Conservation (phyloP, 1,284 basidiomycete species). For the Ceratobasidium sp. region DNA sequence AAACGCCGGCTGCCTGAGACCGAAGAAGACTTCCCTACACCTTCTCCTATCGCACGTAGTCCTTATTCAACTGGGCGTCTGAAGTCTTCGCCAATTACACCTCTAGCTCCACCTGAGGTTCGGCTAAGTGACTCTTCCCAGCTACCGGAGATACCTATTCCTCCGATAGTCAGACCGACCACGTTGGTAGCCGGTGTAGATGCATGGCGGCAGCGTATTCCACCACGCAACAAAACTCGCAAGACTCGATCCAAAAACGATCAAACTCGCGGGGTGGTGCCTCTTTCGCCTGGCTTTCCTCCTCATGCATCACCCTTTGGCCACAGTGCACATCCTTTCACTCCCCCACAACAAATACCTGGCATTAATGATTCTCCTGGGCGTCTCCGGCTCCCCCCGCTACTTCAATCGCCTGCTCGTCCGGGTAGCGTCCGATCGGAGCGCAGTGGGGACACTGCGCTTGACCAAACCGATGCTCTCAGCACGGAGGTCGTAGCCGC, state of each 20-base stretch:
- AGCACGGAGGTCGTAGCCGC: slow-evolving; percentile 45
- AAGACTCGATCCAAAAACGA: slow-evolving; percentile 26
- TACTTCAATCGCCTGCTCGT: slow-evolving; percentile 43
- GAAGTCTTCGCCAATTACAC: slow-evolving; percentile 15
- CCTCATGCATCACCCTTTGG: slow-evolving; percentile 39
- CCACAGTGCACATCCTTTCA: slow-evolving; percentile 12
- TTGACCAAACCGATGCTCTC: slow-evolving; percentile 42
- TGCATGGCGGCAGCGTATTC: slow-evolving; percentile 44
- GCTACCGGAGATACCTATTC: slow-evolving; percentile 3
- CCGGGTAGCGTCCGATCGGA: slow-evolving; percentile 37
- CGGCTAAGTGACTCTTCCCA: slow-evolving; percentile 5
- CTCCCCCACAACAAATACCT: slow-evolving; percentile 33
- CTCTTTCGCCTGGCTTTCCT: slow-evolving; percentile 9
- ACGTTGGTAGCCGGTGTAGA: slow-evolving; percentile 41
- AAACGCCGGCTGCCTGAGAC: slow-evolving; percentile 33
- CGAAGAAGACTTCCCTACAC: slow-evolving; percentile 19
- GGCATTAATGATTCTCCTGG: slow-evolving; percentile 37
- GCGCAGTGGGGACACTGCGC: slow-evolving; percentile 43
- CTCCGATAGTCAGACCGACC: slow-evolving; percentile 16
- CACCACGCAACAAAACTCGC: slow-evolving; percentile 33
- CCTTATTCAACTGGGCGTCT: slow-evolving; percentile 1
- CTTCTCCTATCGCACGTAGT: background rate
- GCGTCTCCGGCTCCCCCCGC: slow-evolving; percentile 41
- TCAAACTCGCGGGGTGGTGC: slow-evolving; percentile 3
- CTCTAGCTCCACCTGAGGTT: slow-evolving; percentile 8